These are phyloP conservation scores for Cokeromyces recurvatus DNA, from an alignment of 371 early-diverging fungal genomes.

Conservation along the genomic window DNA sequence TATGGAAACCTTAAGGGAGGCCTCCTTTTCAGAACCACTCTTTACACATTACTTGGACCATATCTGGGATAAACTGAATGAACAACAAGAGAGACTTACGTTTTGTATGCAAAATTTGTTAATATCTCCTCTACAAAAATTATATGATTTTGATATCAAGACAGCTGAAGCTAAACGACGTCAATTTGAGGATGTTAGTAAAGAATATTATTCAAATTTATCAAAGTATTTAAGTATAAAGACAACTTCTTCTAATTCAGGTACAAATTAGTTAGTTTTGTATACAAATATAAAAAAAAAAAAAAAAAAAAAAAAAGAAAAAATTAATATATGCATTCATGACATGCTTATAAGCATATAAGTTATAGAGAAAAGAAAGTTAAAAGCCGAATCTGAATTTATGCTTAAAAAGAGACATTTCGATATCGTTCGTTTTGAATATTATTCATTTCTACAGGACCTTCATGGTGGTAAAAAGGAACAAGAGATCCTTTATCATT, in stretches of 20 bases:
- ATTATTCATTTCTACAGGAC: constrained; percentile 58
- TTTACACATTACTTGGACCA: constrained; percentile 35
- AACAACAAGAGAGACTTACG: constrained; percentile 7
- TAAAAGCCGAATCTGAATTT: constrained; percentile 7
- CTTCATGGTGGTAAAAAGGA: constrained; percentile 66
- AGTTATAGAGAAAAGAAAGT: constrained; percentile 3
- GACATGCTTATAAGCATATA: no score
- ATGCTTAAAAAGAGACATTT: constrained; percentile 44
- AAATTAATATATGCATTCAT: no score
- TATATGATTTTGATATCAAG: constrained; percentile 59
- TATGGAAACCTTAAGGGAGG: constrained; percentile 34
- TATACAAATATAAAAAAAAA: no score
- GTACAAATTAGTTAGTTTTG: no score
- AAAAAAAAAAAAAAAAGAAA: no score
- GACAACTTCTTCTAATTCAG: no score
- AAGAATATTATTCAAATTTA: constrained; percentile 57
- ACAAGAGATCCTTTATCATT: constrained; percentile 54
- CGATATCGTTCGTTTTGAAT: constrained; percentile 66
- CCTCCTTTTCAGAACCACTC: constrained; percentile 37
- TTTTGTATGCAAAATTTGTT: constrained; percentile 3
- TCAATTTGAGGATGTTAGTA: constrained; percentile 59
- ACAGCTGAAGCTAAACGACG: constrained; percentile 51
- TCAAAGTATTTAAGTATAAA: constrained; percentile 49
- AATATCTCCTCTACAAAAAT: neutral
- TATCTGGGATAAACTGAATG: constrained; percentile 22